Base-by-base conservation (phyloP, 148 eudicot species). In the Euryodendron excelsum region DNA sequence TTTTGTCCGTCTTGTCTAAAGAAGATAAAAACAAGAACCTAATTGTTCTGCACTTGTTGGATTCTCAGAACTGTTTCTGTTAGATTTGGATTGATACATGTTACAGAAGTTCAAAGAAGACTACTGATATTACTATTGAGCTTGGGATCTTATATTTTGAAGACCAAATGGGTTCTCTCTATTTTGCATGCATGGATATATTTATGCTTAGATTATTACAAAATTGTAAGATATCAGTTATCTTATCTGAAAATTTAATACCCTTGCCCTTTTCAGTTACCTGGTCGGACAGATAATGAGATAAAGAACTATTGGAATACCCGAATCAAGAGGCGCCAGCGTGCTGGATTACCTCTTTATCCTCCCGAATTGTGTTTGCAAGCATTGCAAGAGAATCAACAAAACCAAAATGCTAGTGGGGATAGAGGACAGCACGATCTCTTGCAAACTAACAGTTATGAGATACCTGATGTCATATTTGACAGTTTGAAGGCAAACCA, bases 201-300 rank as follows among this genome's bases (percentile, higher is more conserved):
- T 33, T 17, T 45, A 23, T 59, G 69, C 20, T 56, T 59, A n/a
- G 48, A n/a, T 59, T 74, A 25, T 28, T 44, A 4, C 4, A 18
- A 48, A 13, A 3, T 36, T 45, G 18, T 27, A 15, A 27, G 21
- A n/a, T 71, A 13, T 45, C 53, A 69, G 14, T 41, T n/a, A 45
- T 71, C 30, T 30, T 21, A 39, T 50, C 39, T 68, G 15, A 37
- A 0, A 27, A 12, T 0, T 48, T 33, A 76, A 28, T 52, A 48
- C 27, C 34, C 17, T 69, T 65, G 12, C 36, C n/a, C 1, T 39
- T 80, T 65, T 56, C 82, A 80, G 82, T 58, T 80, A 34, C 82
- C 82, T 80, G 82, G 82, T 30, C 82, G 82, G 6, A 80, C 82
- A 10, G 82, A 80, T 74, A 80, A 80, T 73, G 82, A 80, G 82